Evolutionary conservation across 176 grass and related monocot species (phyloP).

Genomic region (Ananas comosus): DNA sequence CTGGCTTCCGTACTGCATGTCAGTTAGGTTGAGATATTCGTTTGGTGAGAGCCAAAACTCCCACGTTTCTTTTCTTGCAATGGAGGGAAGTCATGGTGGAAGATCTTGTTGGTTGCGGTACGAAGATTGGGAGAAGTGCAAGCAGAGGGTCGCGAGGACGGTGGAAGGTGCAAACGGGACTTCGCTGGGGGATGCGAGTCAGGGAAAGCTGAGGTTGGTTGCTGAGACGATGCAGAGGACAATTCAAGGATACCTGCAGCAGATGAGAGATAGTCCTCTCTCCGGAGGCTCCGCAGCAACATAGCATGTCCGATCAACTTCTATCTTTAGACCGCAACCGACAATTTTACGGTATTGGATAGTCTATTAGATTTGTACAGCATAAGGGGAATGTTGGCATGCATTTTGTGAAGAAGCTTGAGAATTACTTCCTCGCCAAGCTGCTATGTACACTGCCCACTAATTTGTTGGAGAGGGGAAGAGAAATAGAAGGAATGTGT

Average conservation of each 20-base stretch:
- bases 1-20: constrained; percentile 95
- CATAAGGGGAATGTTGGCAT: no score
- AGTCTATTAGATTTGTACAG: not conserved
- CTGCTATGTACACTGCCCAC: not conserved
- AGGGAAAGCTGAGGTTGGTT: constrained; percentile 81
- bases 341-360: not conserved
- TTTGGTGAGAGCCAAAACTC: constrained; percentile 56
- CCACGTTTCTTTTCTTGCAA: constrained; percentile 59
- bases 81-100: constrained; percentile 92
- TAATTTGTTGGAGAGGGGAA: not conserved
- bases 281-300: constrained; percentile 60
- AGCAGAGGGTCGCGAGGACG: constrained; percentile 73
- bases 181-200: constrained; percentile 53
- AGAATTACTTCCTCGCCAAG: not conserved
- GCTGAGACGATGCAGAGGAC: constrained; percentile 83
- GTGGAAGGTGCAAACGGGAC: constrained; percentile 67
- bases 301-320: constrained; percentile 22
- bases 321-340: not conserved
- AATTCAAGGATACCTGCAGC: constrained; percentile 61
- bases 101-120: constrained; percentile 76
- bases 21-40: constrained; percentile 71
- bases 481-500: not conserved
- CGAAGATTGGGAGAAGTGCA: constrained; percentile 96
- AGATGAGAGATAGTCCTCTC: constrained; percentile 69
- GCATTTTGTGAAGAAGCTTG: not conserved